Conservation (phyloP, 169 alveolate species). For the Plasmodium blacklocki region DNA sequence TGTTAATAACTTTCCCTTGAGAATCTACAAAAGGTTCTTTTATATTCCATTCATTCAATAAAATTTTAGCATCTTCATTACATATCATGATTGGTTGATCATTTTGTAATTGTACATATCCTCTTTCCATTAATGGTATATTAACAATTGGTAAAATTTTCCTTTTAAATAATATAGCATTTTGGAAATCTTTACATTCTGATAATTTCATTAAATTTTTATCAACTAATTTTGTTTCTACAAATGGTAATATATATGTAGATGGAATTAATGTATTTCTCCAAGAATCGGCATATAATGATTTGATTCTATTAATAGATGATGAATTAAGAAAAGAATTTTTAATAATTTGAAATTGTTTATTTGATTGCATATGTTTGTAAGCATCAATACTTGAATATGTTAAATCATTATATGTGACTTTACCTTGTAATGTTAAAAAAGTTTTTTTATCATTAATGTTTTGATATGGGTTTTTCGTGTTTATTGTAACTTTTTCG, state of each 20-base stretch:
- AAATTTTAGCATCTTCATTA: constrained; percentile 82
- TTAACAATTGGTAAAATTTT: constrained; percentile 83
- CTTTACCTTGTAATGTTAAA: constrained; percentile 39
- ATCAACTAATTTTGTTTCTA: constrained; percentile 77
- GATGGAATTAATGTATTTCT: constrained; percentile 76
- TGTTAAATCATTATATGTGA: constrained; percentile 48
- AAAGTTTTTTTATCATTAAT: constrained; percentile 42
- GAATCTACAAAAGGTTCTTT: constrained; percentile 81
- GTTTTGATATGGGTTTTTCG: constrained; percentile 40
- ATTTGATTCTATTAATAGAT: constrained; percentile 78
- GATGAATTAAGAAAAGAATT: constrained; percentile 40
- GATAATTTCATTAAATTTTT: constrained; percentile 78
- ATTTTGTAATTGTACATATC: constrained; percentile 76
- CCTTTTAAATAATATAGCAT: constrained; percentile 61
- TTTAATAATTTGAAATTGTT: constrained; percentile 51
- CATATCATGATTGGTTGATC: constrained; percentile 86
- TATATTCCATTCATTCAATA: constrained; percentile 82
- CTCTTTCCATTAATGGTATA: constrained; percentile 83
- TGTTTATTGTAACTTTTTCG: constrained; percentile 55
- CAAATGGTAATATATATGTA: constrained; percentile 77
- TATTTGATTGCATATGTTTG: constrained; percentile 71
- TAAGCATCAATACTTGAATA: constrained; percentile 71
- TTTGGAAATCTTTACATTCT: constrained; percentile 77
- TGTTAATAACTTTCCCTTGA: constrained; percentile 80
- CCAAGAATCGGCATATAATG: constrained; percentile 82